Base-by-base conservation (phyloP, 345 rosid species). In the Salix koriyanagi region DNA sequence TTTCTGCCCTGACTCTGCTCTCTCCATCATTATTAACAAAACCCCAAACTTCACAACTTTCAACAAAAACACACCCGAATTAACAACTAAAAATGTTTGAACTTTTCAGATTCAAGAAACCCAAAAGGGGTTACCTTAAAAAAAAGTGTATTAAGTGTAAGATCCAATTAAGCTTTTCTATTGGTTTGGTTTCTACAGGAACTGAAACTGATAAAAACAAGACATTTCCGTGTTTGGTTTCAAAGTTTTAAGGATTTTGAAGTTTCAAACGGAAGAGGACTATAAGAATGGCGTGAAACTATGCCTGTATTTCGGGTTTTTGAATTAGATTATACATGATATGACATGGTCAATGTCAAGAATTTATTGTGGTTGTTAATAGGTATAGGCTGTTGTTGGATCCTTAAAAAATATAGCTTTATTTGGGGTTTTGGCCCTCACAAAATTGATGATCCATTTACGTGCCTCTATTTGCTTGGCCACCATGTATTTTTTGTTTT, bases 1-100 rank as follows among this genome's bases (percentile, higher is more conserved):
- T 91, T 92, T 96, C 86, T 91, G 92, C 78, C 85, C 85, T 13
- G 94, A 83, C 78, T 96, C 97, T 46, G 91, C 91, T 77, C 74
- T 74, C 84, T 89, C 89, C 91, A 93, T 93, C 97, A 93, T 93
- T 77, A 75, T 86, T 76, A 75, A 54, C 25, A n/a, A 19, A 41
- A 37, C 10, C 62, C 19, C n/a, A 23, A 1, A 75, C 65, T 16
- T 67, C 77, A 56, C 75, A 52, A 9, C 77, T 50, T 41, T 41
- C 44, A 41, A 41, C 44, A 41, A 41, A 41, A 41, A 2, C 44
- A 41, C 44, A 41, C 26, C 26, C 42, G 7, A 16, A 62, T 25
- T n/a, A 70, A 44, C 26, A 41, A 46, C 18, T 50, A 48, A 67
- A 48, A 0, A 25, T 11, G 15, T 46, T 46, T 13, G 50, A 46